Evolutionary conservation across 73 alveolate genomes (phyloP), one percentile per base, ranked within the genome.

Genomic region (Durusdinium trenchii): DNA sequence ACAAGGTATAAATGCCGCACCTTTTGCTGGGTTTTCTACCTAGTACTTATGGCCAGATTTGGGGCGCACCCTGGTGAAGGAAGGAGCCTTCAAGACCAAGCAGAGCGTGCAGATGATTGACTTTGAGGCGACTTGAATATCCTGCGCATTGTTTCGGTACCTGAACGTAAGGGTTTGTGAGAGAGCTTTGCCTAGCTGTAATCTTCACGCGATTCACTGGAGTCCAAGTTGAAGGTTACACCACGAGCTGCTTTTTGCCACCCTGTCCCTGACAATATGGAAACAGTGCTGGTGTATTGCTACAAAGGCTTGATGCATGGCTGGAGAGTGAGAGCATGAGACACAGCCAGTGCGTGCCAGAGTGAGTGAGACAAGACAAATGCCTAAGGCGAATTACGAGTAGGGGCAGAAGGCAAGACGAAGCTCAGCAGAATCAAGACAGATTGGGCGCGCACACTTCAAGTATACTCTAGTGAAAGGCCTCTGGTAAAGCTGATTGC

Each of bases 161-260:
- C 23, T 57, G 85, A 36, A 75, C 12, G 42, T 75, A 38, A 16
- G 3, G 50, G 12, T 57, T 57, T 23, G 54, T 36, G 85, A 75
- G 30, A 75, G 36, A 23, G 18, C 30, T 32, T 23, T 60, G 18
- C 73, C 18, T 23, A 32, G 30, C 51, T n/a, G 54, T 18, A 75
- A 52, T 52, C 32, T n/a, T n/a, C n/a, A n/a, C n/a, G n/a, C n/a
- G n/a, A n/a, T n/a, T n/a, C n/a, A n/a, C n/a, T n/a, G n/a, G n/a
- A n/a, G n/a, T 54, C 20, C 28, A 20, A 54, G 7, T 32, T 48
- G 51, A 45, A 91, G 98, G 69, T 91, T 60, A 51, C 81, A 50
- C 98, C 98, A n/a, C 89, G 98, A 71, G 84, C 98, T 3, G 78
- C 98, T 30, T 52, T 91, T 45, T 91, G 98, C 76, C 98, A 94